These are phyloP conservation scores for Entonaema liquescens DNA, from an alignment of 495 filamentous ascomycete genomes.

Conservation along the genomic window DNA sequence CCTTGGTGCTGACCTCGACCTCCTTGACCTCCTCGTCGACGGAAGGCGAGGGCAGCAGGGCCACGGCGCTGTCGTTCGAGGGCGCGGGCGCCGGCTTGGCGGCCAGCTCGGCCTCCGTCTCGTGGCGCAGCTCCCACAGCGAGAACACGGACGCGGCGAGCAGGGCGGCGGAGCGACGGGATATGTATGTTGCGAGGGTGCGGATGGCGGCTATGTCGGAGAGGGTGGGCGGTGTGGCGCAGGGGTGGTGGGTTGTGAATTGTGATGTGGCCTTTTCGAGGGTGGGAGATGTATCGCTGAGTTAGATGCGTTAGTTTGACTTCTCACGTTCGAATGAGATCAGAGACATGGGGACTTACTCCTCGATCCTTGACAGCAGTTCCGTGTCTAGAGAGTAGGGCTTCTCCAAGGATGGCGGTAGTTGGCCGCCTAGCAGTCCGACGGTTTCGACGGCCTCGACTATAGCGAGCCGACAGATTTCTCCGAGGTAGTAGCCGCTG, in stretches of 20 bases:
- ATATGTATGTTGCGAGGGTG: slow-evolving; percentile 62
- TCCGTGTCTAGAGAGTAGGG: slow-evolving; percentile 70
- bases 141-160: slow-evolving; percentile 69
- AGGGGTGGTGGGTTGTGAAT: slow-evolving; percentile 58
- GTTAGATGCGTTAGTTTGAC: slow-evolving; percentile 25
- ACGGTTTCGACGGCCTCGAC: slow-evolving; percentile 67
- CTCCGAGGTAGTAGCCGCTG: slow-evolving; percentile 83
- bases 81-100: slow-evolving; percentile 26
- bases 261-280: slow-evolving; percentile 44
- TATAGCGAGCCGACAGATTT: slow-evolving; percentile 75
- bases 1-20: slow-evolving; percentile 50
- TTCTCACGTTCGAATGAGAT: background rate
- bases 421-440: slow-evolving; percentile 63
- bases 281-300: slow-evolving; percentile 49
- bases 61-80: slow-evolving; percentile 33
- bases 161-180: slow-evolving; percentile 68
- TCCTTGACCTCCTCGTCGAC: slow-evolving; percentile 36
- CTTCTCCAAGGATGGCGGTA: slow-evolving; percentile 60
- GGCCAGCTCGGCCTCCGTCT: slow-evolving; percentile 51
- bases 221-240: slow-evolving; percentile 48
- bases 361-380: slow-evolving; percentile 66
- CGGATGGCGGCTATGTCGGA: slow-evolving; percentile 64
- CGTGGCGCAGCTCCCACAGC: slow-evolving; percentile 65
- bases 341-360: slow-evolving; percentile 51
- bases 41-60: slow-evolving; percentile 26